Evolutionary conservation across 106 monocot genomes (phyloP).

Genomic region (Dendrobium catenatum): DNA sequence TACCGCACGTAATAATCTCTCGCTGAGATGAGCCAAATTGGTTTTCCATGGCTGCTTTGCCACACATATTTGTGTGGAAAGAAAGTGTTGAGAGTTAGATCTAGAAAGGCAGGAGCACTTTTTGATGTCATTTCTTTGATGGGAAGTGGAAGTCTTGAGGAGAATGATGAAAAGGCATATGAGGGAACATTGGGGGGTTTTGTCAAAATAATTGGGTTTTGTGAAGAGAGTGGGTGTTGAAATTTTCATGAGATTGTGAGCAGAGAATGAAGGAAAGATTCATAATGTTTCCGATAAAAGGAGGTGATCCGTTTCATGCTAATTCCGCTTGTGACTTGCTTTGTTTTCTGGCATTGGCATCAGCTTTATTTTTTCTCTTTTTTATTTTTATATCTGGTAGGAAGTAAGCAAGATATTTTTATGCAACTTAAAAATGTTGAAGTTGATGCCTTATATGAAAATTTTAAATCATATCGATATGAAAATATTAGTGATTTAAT

Average conservation of each 20-base stretch:
- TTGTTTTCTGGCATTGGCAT: neutral
- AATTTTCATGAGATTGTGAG: neutral
- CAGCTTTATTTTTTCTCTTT: neutral
- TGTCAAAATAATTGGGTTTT: neutral
- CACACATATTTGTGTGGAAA: neutral
- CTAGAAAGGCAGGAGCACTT: neutral
- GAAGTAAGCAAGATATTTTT: no score
- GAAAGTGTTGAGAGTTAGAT: neutral
- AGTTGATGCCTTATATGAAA: no score
- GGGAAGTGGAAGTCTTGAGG: neutral
- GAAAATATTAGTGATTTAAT: no score
- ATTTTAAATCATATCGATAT: no score
- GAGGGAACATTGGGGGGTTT: neutral
- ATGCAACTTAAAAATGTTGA: no score
- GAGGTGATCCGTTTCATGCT: neutral
- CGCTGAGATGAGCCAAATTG: neutral
- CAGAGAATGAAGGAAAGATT: neutral
- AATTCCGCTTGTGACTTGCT: neutral
- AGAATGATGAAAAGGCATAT: neutral
- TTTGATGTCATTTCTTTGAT: neutral
- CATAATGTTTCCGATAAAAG: neutral
- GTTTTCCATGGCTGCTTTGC: neutral
- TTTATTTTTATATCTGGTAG: no score
- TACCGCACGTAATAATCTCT: neutral
- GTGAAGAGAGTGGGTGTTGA: neutral